Evolutionary conservation across 1,139 yeast species (phyloP).

Genomic region (Debaryomyces subglobosus): DNA sequence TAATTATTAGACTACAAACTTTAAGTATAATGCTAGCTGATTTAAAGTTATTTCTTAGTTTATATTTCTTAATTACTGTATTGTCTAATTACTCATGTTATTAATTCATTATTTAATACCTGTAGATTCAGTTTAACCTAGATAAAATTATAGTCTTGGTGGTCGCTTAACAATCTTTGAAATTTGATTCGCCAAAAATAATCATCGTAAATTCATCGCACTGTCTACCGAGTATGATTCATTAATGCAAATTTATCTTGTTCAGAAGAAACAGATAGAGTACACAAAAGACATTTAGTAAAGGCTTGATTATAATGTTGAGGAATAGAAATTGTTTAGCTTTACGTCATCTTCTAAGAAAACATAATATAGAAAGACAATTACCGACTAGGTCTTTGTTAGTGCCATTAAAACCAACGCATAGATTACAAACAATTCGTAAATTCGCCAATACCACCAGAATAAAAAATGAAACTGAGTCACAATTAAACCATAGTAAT

Average conservation of each 20-base stretch:
- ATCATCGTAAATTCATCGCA: constrained; percentile 4
- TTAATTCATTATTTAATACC: background rate
- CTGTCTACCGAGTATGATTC: constrained; percentile 4
- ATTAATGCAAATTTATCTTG: background rate
- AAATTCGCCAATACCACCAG: background rate
- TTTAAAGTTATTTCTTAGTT: background rate
- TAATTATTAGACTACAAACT: background rate
- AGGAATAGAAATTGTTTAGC: constrained; percentile 1
- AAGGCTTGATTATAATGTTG: background rate
- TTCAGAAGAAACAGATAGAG: background rate
- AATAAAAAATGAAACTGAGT: constrained; percentile 1
- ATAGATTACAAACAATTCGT: background rate
- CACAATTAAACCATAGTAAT: background rate
- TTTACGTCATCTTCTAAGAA: background rate
- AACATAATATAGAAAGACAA: background rate
- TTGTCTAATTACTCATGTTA: background rate
- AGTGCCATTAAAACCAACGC: background rate
- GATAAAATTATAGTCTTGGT: background rate
- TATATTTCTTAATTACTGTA: background rate
- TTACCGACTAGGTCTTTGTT: background rate
- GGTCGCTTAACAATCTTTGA: constrained; percentile 4
- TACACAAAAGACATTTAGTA: background rate
- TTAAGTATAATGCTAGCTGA: background rate
- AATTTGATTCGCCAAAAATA: constrained; percentile 11
- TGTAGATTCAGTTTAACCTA: background rate